These are phyloP conservation scores for Metschnikowia lachancei DNA, from an alignment of 805 yeast species.

Conservation along the genomic window DNA sequence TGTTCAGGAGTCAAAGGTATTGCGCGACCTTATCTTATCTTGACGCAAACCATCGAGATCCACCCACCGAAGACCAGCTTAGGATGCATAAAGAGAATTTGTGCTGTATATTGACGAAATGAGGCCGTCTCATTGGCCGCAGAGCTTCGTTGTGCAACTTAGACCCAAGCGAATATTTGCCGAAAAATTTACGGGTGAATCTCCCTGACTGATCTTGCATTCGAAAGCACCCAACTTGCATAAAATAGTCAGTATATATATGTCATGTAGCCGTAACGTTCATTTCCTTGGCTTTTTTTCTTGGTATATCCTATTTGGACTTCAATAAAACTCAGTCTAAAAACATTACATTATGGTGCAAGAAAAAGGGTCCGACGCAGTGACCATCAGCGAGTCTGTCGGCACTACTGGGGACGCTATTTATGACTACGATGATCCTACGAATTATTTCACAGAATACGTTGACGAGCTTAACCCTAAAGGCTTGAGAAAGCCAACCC, in stretches of 20 bases:
- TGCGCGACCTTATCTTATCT: conserved; percentile 4
- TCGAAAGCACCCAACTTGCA: no score
- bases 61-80: background rate
- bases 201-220: no score
- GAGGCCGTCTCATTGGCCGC: no score
- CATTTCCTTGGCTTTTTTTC: no score
- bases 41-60: background rate
- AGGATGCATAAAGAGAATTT: no score
- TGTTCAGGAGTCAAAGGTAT: background rate
- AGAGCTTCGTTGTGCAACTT: no score
- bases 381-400: conserved; percentile 1
- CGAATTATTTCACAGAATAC: conserved; percentile 22
- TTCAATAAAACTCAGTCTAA: background rate
- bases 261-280: background rate
- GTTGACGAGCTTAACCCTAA: conserved; percentile 36
- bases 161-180: no score
- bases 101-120: no score
- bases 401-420: conserved; percentile 13
- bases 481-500: conserved; percentile 38
- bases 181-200: no score
- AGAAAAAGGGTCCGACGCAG: background rate
- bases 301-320: background rate
- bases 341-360: background rate
- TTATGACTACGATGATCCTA: conserved; percentile 15
- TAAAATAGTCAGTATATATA: background rate